Evolutionary conservation across 176 grass and related monocot species (phyloP), one percentile per base, ranked within the genome.

Genomic region (Dendrocalamus sinicus): DNA sequence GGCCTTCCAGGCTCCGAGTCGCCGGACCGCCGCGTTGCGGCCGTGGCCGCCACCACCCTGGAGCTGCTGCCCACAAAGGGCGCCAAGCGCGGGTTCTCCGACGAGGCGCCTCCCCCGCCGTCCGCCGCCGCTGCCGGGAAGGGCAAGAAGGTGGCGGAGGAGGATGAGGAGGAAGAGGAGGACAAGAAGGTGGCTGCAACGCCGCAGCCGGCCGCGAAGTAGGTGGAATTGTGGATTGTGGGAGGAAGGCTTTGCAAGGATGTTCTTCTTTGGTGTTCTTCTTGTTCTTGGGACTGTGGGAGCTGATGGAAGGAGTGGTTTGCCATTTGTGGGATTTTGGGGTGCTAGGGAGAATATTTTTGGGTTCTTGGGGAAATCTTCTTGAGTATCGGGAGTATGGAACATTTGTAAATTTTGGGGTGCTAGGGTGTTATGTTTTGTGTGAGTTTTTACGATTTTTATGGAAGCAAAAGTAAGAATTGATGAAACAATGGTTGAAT

Each of bases 21-120:
- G 20, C 86, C 84, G 6, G 89, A 95, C 80, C 86, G 78, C 78
- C 77, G 86, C 67, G 28, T 64, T 22, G 83, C 61, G 24, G 58
- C 45, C 39, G 28, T 66, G 11, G 71, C 88, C 16, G 70, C 73
- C 32, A 47, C 87, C 65, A 99, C 92, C 20, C 68, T 99, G 12
- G 97, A 92, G 44, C 88, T 98, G 45, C 96, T 98, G 15, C 93
- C 95, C 9, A 48, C 86, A 48, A 98, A 98, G 84, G 90, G 96
- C 40, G 88, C 91, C 17, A 98, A 98, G 89, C 85, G 93, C 51
- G 93, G 80, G 14, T 95, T 98, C 84, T 91, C 91, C 20, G 91
- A 95, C 73, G 92, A 89, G 81, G 68, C 26, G 24, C 24, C 50
- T 32, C 84, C 82, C 67, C 80, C 50, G 79, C 65, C 62, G 82